phyloP scores from a whole-genome alignment of 805 yeast species.

The Starmera amethionina region DNA sequence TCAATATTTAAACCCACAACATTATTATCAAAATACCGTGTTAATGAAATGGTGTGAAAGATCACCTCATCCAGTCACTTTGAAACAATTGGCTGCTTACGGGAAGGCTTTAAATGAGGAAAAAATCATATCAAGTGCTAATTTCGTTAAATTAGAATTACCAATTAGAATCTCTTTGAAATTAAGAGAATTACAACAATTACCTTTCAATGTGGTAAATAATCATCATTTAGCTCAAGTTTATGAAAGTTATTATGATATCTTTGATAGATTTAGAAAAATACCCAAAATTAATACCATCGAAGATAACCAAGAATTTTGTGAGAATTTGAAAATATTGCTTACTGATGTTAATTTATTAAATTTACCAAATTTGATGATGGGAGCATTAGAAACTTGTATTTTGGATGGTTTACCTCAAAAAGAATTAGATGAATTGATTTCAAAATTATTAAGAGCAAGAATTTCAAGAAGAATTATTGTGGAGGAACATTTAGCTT shows the following conservation, averaged over 20 bases:
- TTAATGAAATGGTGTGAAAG: conserved; percentile 52
- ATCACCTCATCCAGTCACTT: conserved; percentile 79
- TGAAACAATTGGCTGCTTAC: conserved; percentile 84
- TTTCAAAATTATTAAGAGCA: conserved; percentile 72
- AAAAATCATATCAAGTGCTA: conserved; percentile 75
- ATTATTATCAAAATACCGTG: conserved; percentile 76
- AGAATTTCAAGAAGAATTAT: conserved; percentile 85
- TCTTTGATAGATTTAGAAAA: conserved; percentile 77
- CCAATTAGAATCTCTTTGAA: conserved; percentile 79
- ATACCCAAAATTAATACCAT: conserved; percentile 57
- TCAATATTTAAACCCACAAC: conserved; percentile 50
- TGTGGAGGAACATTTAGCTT: conserved; percentile 82
- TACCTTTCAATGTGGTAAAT: conserved; percentile 78
- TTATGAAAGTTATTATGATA: conserved; percentile 80
- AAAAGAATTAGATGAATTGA: conserved; percentile 55
- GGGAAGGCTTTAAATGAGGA: conserved; percentile 71
- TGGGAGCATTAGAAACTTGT: conserved; percentile 84
- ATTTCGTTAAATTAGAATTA: conserved; percentile 78
- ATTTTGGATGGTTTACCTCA: conserved; percentile 50
- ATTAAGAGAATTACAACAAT: conserved; percentile 63
- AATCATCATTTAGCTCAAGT: conserved; percentile 82
- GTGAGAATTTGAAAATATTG: conserved; percentile 50
- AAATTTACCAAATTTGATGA: conserved; percentile 79
- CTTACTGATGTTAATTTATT: conserved; percentile 68
- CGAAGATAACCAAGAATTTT: conserved; percentile 68